phyloP scores from a whole-genome alignment of 1,139 yeast species.

The Debaryomycetaceae sp. region DNA sequence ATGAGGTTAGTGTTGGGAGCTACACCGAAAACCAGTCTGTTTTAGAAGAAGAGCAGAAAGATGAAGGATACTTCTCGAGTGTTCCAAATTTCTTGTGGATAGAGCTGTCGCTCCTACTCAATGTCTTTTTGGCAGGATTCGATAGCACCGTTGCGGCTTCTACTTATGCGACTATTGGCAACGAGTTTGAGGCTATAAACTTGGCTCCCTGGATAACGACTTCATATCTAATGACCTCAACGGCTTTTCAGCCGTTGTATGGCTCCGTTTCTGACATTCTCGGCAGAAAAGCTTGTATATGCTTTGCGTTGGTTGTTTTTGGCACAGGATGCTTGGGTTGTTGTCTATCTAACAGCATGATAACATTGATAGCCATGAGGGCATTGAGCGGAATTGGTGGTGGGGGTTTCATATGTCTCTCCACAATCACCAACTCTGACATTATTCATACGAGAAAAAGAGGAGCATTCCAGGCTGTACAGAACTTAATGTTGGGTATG shows the following conservation, averaged over 20 bases:
- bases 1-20: neutral
- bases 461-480: slow-evolving; percentile 25
- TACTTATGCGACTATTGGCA: slow-evolving; percentile 28
- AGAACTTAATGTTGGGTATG: slow-evolving; percentile 21
- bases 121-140: slow-evolving; percentile 27
- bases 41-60: neutral
- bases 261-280: slow-evolving; percentile 49
- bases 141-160: slow-evolving; percentile 38
- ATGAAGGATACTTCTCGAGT: neutral
- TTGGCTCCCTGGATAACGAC: slow-evolving; percentile 39
- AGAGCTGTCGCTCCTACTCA: slow-evolving; percentile 20
- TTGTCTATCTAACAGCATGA: slow-evolving; percentile 14
- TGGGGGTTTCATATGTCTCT: slow-evolving; percentile 27
- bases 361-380: slow-evolving; percentile 11
- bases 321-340: slow-evolving; percentile 32
- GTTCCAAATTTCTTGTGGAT: slow-evolving; percentile 13
- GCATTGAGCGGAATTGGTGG: slow-evolving; percentile 30
- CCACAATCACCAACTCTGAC: slow-evolving; percentile 28
- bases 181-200: slow-evolving; percentile 32
- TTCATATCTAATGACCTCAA: slow-evolving; percentile 29
- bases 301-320: slow-evolving; percentile 19
- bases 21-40: neutral
- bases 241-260: slow-evolving; percentile 36
- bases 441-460: slow-evolving; percentile 22
- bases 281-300: slow-evolving; percentile 11